Evolutionary conservation across 2,329 filamentous ascomycete genomes (phyloP).

Genomic region (Beauveria sp.): DNA sequence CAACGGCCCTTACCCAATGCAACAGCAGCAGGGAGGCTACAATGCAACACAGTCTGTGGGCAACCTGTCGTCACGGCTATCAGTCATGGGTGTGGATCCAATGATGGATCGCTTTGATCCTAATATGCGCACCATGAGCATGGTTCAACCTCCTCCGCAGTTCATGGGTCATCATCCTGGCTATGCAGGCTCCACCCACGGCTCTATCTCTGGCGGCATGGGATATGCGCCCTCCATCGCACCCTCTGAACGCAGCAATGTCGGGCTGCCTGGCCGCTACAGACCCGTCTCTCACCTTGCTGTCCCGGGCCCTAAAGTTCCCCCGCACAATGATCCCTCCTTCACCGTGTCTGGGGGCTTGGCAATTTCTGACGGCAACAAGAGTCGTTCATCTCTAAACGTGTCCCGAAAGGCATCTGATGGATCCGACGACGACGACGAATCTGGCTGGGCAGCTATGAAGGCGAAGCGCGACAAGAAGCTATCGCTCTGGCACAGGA

Average conservation of each 20-base stretch:
- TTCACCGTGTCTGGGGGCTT: constrained; percentile 28
- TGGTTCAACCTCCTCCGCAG: constrained; percentile 64
- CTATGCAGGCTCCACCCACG: constrained; percentile 23
- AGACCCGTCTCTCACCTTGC: constrained; percentile 69
- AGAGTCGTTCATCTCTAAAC: constrained; percentile 29
- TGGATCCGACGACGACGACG: constrained; percentile 51
- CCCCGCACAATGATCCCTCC: constrained; percentile 23
- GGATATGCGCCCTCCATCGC: constrained; percentile 87
- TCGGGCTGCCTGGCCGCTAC: constrained; percentile 84
- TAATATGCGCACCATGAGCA: constrained; percentile 67
- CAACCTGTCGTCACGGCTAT: constrained; percentile 36
- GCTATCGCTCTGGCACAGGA: constrained; percentile 56
- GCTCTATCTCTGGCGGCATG: constrained; percentile 27
- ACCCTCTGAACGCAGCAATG: constrained; percentile 89
- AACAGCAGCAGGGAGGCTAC: constrained; percentile 19
- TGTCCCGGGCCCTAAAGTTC: constrained; percentile 25
- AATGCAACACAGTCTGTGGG: constrained; percentile 34
- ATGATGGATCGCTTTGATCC: constrained; percentile 37
- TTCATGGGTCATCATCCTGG: constrained; percentile 42
- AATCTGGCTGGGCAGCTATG: constrained; percentile 64
- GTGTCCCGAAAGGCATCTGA: constrained; percentile 31
- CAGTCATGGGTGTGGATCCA: constrained; percentile 37
- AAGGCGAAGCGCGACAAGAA: constrained; percentile 62
- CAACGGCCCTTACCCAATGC: constrained; percentile 20
- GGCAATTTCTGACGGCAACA: constrained; percentile 24